Base-by-base conservation (phyloP, 2,329 filamentous ascomycete genomes). In the Clathrospora elynae region DNA sequence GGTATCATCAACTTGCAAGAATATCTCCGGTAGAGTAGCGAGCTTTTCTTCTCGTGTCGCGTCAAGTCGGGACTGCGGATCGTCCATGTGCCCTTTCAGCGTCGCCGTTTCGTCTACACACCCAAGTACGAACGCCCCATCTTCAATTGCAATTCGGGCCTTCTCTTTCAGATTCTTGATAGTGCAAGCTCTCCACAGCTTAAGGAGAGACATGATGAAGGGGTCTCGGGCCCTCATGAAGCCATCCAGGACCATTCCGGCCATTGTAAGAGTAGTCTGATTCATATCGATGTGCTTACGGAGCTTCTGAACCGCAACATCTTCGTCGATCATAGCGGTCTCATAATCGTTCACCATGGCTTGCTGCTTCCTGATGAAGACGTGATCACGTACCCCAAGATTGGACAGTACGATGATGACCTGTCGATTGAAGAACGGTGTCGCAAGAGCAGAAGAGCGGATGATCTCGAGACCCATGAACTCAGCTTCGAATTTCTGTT, bases 121-220 rank as follows among this genome's bases (percentile, higher is more conserved):
- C 3, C 92, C 93, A 5, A 97, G 80, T 0, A 97, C 77, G 62
- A 95, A 95, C 1, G 90, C 91, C 1, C 92, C 90, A 44, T 92
- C 73, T 5, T 90, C 84, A 7, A 99, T 80, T 2, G 84, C 78
- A 29, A 99, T 89, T 18, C 87, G 86, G 0, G 92, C 90, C 59
- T 96, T 97, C 56, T 97, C 90, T 57, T 96, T 96, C 12, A 99
- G 78, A 9, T 87, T 80, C 62, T 95, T 96, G 55, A 96, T 81
- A 1, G 86, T 89, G 88, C 89, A 97, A 1, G 89, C 82, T 50
- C 87, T 80, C 92, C 93, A 99, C 0, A 97, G 76, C 23, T 84
- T 81, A 8, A 99, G 73, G 6, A 96, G 70, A 0, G 90, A 90
- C 47, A 83, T 79, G 14, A 90, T 77, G 66, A 97, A 97, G 0